Evolutionary conservation across 2,329 filamentous ascomycete species (phyloP).

Genomic region (Talaromyces sp.): DNA sequence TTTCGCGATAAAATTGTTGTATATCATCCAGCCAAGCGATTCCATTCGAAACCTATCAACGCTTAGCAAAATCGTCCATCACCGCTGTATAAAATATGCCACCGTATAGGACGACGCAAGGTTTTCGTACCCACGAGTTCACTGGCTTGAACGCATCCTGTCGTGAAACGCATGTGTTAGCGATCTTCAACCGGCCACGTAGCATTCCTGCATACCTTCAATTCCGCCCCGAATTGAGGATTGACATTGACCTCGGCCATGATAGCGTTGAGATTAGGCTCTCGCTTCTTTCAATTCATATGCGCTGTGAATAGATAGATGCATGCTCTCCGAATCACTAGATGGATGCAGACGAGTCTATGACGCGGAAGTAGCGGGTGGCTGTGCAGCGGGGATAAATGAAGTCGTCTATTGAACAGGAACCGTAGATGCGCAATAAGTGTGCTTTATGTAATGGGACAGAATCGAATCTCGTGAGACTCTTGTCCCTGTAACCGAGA

Average conservation of each 20-base stretch:
- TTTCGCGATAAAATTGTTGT: slow-evolving; percentile 94
- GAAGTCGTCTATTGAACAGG: not conserved
- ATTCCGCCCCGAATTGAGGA: slow-evolving; percentile 86
- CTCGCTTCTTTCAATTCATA: slow-evolving; percentile 13
- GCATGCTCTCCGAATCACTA: slow-evolving; percentile 3
- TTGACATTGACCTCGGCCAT: slow-evolving; percentile 82
- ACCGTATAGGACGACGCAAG: slow-evolving; percentile 14
- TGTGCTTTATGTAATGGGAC: not conserved
- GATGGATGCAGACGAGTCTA: not conserved
- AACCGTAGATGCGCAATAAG: not conserved
- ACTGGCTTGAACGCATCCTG: slow-evolving; percentile 96
- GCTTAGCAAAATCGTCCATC: slow-evolving; percentile 12
- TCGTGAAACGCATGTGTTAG: slow-evolving; percentile 17
- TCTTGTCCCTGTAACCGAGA: not conserved
- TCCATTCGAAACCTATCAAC: slow-evolving; percentile 65
- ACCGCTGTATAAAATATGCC: not conserved
- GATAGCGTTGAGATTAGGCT: slow-evolving; percentile 21
- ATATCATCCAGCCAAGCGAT: slow-evolving; percentile 96
- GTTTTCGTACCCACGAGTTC: slow-evolving; percentile 70
- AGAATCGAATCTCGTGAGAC: not conserved
- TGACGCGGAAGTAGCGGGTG: slow-evolving; percentile 6
- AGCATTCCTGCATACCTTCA: slow-evolving; percentile 63
- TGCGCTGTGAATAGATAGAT: slow-evolving; percentile 11
- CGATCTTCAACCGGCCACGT: not conserved
- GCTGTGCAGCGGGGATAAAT: slow-evolving; percentile 3